Percentiles rank a stretch among this genome's conserved stretches.
Evolutionary conservation across 2,329 filamentous ascomycete genomes (phyloP).

Genomic region (Epichloe gansuensis): DNA sequence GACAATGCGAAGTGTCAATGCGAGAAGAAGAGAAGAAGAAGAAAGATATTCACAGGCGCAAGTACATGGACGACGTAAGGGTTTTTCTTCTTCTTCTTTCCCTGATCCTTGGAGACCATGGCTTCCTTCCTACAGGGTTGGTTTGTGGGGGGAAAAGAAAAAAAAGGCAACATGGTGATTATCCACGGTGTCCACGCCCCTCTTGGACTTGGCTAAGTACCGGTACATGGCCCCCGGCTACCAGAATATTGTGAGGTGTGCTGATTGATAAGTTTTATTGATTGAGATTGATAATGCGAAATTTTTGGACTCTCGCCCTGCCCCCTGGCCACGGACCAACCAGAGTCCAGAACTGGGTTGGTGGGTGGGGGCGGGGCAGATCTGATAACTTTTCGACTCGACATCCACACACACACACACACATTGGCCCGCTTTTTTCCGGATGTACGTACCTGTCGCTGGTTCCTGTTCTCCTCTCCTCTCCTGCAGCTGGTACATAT

Average conservation of each 20-base stretch:
- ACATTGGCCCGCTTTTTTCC: too few relatives aligned
- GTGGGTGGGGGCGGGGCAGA: constrained; percentile 7
- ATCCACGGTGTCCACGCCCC: too few relatives aligned
- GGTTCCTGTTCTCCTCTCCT: too few relatives aligned
- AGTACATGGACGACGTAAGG: too few relatives aligned
- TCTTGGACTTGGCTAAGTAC: background rate
- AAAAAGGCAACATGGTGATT: background rate
- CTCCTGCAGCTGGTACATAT: too few relatives aligned
- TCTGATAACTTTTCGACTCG: constrained; percentile 11
- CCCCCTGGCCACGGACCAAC: background rate
- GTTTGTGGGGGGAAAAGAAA: background rate
- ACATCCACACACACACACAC: too few relatives aligned
- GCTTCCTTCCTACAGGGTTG: too few relatives aligned
- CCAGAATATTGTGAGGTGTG: background rate
- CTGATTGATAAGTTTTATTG: background rate
- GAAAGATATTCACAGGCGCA: background rate
- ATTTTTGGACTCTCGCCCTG: background rate
- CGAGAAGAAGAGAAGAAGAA: too few relatives aligned
- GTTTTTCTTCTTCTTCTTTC: too few relatives aligned
- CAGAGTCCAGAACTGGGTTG: too few relatives aligned
- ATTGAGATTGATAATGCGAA: background rate
- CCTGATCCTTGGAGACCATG: too few relatives aligned
- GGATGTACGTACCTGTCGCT: too few relatives aligned
- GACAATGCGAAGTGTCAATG: background rate
- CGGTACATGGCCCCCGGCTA: background rate